Percentiles rank a stretch among this genome's conserved stretches.
These are phyloP conservation scores for Xylaria digitata DNA, from an alignment of 2,329 filamentous ascomycete species.

Conservation along the genomic window DNA sequence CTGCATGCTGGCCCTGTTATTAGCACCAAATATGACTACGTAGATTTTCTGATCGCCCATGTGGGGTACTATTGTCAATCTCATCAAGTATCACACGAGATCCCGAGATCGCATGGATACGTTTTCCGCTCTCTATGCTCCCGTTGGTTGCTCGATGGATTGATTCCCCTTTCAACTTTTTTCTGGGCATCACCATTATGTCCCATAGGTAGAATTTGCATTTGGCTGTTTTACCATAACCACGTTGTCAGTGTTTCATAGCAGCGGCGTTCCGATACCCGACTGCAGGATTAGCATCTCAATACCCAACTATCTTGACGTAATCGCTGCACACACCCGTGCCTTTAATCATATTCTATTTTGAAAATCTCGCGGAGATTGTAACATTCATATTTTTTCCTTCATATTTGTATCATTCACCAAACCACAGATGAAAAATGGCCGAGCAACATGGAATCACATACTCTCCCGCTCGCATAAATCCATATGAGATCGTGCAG, in stretches of 20 bases:
- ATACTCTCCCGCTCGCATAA: slow-evolving; percentile 41
- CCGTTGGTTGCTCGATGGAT: slow-evolving; percentile 48
- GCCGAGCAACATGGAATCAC: slow-evolving; percentile 41
- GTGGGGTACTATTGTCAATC: slow-evolving; percentile 41
- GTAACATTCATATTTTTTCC: slow-evolving; percentile 19
- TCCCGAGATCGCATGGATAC: slow-evolving; percentile 43
- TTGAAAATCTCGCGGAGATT: slow-evolving; percentile 32
- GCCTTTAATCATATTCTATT: slow-evolving; percentile 32
- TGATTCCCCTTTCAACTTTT: slow-evolving; percentile 47
- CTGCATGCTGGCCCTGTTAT: slow-evolving; percentile 33
- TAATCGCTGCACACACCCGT: slow-evolving; percentile 42
- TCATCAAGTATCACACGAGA: slow-evolving; percentile 38
- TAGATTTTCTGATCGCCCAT: slow-evolving; percentile 40
- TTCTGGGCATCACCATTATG: slow-evolving; percentile 31
- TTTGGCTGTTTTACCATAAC: slow-evolving; percentile 38
- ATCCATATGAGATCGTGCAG: slow-evolving; percentile 40
- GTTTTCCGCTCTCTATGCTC: slow-evolving; percentile 39
- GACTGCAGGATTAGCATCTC: slow-evolving; percentile 38
- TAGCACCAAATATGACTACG: slow-evolving; percentile 34
- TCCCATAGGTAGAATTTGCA: slow-evolving; percentile 43
- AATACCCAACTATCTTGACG: slow-evolving; percentile 41
- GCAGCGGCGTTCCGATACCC: slow-evolving; percentile 42
- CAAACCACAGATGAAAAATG: slow-evolving; percentile 41
- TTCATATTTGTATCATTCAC: slow-evolving; percentile 28
- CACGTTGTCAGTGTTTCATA: slow-evolving; percentile 42